phyloP scores from a whole-genome alignment of 2,329 filamentous ascomycete genomes.

The Mariannaea elegans region DNA sequence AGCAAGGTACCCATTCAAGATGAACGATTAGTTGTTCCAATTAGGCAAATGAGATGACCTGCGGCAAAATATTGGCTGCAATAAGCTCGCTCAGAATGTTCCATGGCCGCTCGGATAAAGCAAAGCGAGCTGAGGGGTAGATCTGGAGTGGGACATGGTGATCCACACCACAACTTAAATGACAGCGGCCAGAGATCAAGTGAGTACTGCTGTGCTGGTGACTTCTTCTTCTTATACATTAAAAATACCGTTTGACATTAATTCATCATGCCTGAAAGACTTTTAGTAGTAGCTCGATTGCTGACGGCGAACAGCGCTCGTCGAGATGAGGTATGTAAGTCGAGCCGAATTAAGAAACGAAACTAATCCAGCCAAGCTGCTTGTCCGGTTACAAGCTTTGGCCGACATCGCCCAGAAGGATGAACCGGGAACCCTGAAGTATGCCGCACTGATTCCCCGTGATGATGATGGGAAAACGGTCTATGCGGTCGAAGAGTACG shows the following conservation, averaged over 20 bases:
- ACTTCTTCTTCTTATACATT: too few species aligned
- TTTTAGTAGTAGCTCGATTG: slow-evolving; percentile 16
- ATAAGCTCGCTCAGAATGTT: too few species aligned
- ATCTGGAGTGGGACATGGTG: not conserved
- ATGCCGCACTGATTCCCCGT: slow-evolving; percentile 37
- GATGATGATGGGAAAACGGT: slow-evolving; percentile 38
- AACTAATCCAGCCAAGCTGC: not conserved
- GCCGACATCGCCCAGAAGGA: not conserved
- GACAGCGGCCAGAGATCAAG: not conserved
- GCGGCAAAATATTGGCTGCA: too few species aligned
- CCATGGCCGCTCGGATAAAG: slow-evolving; percentile 18
- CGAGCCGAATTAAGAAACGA: not conserved
- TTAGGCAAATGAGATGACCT: too few species aligned
- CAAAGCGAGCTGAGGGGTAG: slow-evolving; percentile 12
- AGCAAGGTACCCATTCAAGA: too few species aligned
- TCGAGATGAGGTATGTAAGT: slow-evolving; percentile 14
- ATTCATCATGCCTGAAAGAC: slow-evolving; percentile 11
- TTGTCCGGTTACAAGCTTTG: slow-evolving; percentile 5
- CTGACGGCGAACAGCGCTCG: slow-evolving; percentile 3
- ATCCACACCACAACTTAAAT: not conserved
- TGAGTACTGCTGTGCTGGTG: too few species aligned
- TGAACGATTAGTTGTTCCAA: too few species aligned
- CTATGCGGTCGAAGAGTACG: slow-evolving; percentile 40
- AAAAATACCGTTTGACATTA: too few species aligned
- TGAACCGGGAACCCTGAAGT: slow-evolving; percentile 29